These are phyloP conservation scores for Oropetium thomaeum DNA, from an alignment of 176 grass and related monocot genomes.

Conservation along the genomic window DNA sequence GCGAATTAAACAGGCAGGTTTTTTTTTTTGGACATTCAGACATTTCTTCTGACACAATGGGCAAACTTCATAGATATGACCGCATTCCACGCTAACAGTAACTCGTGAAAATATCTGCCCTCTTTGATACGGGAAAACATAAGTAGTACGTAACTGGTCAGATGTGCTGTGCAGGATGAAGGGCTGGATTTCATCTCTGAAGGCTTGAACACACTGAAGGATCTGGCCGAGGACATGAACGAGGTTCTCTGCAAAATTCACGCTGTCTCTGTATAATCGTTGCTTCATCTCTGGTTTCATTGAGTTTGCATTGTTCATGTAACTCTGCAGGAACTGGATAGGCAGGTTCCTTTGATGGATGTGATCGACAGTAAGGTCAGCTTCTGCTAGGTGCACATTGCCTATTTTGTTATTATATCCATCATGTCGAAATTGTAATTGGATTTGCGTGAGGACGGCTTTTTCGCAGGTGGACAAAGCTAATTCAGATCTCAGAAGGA, in stretches of 20 bases:
- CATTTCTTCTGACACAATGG: not conserved
- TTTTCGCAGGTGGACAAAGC: constrained; percentile 69
- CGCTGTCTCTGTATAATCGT: not conserved
- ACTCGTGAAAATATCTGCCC: not conserved
- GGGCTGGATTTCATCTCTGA: constrained; percentile 81
- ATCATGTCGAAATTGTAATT: not conserved
- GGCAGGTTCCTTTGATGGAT: constrained; percentile 79
- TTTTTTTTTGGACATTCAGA: not conserved
- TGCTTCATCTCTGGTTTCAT: not conserved
- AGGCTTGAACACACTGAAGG: constrained; percentile 77
- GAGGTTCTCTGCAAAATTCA: constrained; percentile 43
- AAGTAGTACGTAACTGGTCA: not conserved
- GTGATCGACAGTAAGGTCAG: constrained; percentile 85
- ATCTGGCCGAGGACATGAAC: constrained; percentile 81
- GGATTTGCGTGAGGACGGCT: not conserved
- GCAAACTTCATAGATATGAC: not conserved
- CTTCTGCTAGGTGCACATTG: not conserved
- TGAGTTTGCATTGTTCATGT: not conserved
- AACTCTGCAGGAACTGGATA: constrained; percentile 73
- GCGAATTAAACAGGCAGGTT: constrained; percentile 66
- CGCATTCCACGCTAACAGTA: no score
- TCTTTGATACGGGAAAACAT: not conserved
- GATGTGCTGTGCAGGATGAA: constrained; percentile 53
- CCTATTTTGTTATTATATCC: not conserved
- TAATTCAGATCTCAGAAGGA: constrained; percentile 71